phyloP scores from a whole-genome alignment of 345 rosid genomes.

The Salix suchowensis region DNA sequence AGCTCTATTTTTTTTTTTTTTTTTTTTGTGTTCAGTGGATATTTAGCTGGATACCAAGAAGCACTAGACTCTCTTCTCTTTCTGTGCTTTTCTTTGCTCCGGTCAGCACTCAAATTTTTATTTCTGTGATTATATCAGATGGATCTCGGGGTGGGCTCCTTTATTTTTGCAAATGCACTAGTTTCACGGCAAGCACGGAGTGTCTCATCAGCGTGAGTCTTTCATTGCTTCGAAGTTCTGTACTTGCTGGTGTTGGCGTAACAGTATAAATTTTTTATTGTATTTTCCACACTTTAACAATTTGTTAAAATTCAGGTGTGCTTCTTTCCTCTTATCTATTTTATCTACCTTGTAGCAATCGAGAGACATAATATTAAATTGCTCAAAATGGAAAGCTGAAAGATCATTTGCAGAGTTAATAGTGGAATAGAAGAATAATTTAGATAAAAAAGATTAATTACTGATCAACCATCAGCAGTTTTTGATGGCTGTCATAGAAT shows the following conservation, averaged over 20 bases:
- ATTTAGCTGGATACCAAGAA: background rate
- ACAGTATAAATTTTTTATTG: background rate
- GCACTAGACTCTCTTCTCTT: background rate
- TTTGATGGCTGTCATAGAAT: background rate
- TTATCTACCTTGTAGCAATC: background rate
- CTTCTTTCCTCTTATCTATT: background rate
- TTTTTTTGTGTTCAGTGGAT: background rate
- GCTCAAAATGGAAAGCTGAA: background rate
- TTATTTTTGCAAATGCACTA: slow-evolving; percentile 68
- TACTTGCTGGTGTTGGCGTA: background rate
- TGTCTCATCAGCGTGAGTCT: slow-evolving; percentile 49
- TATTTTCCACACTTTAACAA: background rate
- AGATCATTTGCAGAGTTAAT: background rate
- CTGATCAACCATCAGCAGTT: background rate
- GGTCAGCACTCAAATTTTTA: background rate
- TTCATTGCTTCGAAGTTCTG: slow-evolving; percentile 7
- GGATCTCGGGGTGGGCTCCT: slow-evolving; percentile 98
- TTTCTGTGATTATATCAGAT: slow-evolving; percentile 44
- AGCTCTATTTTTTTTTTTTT: background rate
- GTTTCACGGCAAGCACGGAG: slow-evolving; percentile 81
- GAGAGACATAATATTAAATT: background rate
- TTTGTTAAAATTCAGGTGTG: no score
- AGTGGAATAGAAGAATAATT: background rate
- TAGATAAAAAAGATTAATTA: background rate
- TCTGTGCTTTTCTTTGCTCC: background rate